Conservation (phyloP, 2,329 filamentous ascomycete genomes). For the Paramyrothecium sp. region DNA sequence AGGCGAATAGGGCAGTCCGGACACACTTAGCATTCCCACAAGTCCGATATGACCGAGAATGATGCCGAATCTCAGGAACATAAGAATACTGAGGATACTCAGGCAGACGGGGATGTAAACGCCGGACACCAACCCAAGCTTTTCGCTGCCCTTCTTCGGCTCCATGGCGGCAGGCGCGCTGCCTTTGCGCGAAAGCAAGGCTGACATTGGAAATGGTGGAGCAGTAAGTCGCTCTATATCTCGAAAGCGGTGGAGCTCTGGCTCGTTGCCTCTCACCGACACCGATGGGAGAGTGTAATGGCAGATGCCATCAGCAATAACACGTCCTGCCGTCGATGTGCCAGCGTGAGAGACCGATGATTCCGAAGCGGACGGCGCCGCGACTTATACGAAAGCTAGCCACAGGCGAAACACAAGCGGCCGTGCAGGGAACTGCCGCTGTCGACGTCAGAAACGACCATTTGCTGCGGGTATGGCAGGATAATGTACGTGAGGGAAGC, state of each 20-base stretch:
- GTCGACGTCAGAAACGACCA: too few species aligned
- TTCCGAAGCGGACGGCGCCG: too few species aligned
- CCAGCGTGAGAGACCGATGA: too few species aligned
- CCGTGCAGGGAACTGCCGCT: too few species aligned
- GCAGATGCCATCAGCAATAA: too few species aligned
- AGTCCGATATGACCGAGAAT: conserved; percentile 80
- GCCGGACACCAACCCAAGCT: conserved; percentile 74
- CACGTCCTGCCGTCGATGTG: too few species aligned
- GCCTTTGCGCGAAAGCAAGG: neutral
- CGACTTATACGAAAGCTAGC: too few species aligned
- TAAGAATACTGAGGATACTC: conserved; percentile 86
- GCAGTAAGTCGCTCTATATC: neutral
- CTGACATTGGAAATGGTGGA: neutral
- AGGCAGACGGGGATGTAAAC: conserved; percentile 88
- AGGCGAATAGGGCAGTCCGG: neutral
- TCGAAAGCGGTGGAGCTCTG: neutral
- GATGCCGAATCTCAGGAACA: conserved; percentile 87
- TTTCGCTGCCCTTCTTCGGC: conserved; percentile 42
- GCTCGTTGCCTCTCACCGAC: neutral
- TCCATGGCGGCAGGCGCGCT: conserved; percentile 25
- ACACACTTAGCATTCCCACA: conserved; percentile 73
- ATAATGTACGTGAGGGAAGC: neutral
- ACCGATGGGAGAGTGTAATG: too few species aligned
- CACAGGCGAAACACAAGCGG: too few species aligned
- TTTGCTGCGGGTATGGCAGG: neutral